Conservation (phyloP, 2,329 filamentous ascomycete genomes). For the Epichloe hybrida region DNA sequence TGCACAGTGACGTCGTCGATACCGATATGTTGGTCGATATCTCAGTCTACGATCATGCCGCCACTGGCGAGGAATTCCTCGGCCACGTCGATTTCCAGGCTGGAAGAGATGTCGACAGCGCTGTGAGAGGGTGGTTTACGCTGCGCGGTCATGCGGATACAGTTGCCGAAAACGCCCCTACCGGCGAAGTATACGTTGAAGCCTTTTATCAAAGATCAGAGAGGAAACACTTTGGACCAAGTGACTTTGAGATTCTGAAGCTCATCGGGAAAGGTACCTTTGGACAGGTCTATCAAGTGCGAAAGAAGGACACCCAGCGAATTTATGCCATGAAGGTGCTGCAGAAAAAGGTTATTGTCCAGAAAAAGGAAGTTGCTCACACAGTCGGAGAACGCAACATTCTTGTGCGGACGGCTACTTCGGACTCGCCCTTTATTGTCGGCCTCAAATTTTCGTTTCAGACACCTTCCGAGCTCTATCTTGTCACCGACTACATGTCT, state of each 20-base stretch:
- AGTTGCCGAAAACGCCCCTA: conserved; percentile 54
- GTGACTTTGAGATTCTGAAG: conserved; percentile 91
- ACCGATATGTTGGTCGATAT: conserved; percentile 83
- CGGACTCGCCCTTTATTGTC: conserved; percentile 94
- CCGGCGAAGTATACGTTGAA: conserved; percentile 82
- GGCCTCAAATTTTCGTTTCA: conserved; percentile 98
- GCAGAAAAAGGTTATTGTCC: conserved; percentile 98
- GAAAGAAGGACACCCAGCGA: conserved; percentile 88
- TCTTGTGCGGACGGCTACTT: conserved; percentile 85
- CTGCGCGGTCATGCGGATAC: conserved; percentile 65
- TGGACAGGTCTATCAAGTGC: conserved; percentile 94
- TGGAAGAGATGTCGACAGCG: conserved; percentile 51
- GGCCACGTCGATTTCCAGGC: conserved; percentile 76
- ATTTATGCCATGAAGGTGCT: conserved; percentile 99
- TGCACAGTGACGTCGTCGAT: conserved; percentile 76
- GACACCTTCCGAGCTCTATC: conserved; percentile 86
- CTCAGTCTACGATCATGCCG: conserved; percentile 76
- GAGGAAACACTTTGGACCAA: conserved; percentile 83
- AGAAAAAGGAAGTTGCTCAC: conserved; percentile 98
- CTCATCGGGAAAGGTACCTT: conserved; percentile 97
- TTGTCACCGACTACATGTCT: conserved; percentile 99
- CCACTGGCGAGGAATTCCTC: conserved; percentile 76
- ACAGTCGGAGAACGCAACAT: conserved; percentile 97
- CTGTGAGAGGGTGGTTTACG: conserved; percentile 73
- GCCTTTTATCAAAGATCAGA: conserved; percentile 77